These are phyloP conservation scores for Hamigera avellanea DNA, from an alignment of 495 filamentous ascomycete genomes.

Conservation along the genomic window DNA sequence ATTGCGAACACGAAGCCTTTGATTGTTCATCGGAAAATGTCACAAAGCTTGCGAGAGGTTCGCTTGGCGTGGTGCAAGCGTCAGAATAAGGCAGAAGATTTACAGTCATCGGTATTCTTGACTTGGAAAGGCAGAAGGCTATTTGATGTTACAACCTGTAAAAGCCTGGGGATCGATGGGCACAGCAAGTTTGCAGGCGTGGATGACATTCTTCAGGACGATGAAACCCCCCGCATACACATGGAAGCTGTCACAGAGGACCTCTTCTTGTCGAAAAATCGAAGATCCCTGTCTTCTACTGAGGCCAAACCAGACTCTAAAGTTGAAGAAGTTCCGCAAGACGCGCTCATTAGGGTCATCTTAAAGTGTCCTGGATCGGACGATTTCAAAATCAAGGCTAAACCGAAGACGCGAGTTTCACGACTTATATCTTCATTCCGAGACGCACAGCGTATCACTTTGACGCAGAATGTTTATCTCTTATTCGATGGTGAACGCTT, in stretches of 20 bases:
- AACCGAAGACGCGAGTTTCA: conserved; percentile 41
- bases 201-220: conserved; percentile 16
- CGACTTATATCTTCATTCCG: conserved; percentile 44
- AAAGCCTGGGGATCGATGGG: conserved; percentile 44
- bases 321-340: conserved; percentile 11
- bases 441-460: conserved; percentile 25
- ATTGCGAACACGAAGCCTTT: conserved; percentile 50
- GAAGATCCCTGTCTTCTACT: not conserved
- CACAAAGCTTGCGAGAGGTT: conserved; percentile 53
- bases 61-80: conserved; percentile 54
- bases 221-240: conserved; percentile 32
- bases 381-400: conserved; percentile 48
- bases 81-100: conserved; percentile 38
- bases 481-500: conserved; percentile 74
- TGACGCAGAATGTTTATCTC: conserved; percentile 45
- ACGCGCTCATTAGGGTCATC: conserved; percentile 37
- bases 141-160: conserved; percentile 62
- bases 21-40: conserved; percentile 54
- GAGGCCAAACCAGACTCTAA: conserved; percentile 2
- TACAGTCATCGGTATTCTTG: conserved; percentile 48
- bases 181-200: not conserved
- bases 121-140: conserved; percentile 69
- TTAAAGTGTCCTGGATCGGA: conserved; percentile 43
- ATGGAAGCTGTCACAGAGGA: conserved; percentile 65
- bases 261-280: conserved; percentile 12